A percentile compares a stretch with the other conserved stretches of the same genome.
phyloP scores from a whole-genome alignment of 2,329 filamentous ascomycete genomes.

The Drechslerella dactyloides region DNA sequence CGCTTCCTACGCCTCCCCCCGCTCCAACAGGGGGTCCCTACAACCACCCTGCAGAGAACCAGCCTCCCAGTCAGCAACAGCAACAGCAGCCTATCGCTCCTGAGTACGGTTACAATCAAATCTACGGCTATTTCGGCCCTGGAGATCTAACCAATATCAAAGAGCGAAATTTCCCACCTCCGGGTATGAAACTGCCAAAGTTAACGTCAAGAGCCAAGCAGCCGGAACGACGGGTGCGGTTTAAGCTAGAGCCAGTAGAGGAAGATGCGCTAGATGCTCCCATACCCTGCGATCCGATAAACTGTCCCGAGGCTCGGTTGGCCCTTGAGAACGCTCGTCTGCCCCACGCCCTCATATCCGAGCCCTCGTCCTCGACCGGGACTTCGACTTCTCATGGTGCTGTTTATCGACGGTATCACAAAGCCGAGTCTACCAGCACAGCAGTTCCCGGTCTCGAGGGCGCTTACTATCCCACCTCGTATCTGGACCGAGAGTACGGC shows the following conservation, averaged over 20 bases:
- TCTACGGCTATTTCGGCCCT: slow-evolving; percentile 27
- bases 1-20: not conserved
- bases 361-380: not conserved
- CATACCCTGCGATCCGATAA: slow-evolving; percentile 43
- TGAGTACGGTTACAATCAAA: slow-evolving; percentile 8
- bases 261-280: slow-evolving; percentile 28
- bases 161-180: slow-evolving; percentile 16
- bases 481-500: not conserved
- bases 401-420: slow-evolving; percentile 7
- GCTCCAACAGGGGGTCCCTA: slow-evolving; percentile 5
- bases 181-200: slow-evolving; percentile 17
- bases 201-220: slow-evolving; percentile 19
- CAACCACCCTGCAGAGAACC: not conserved
- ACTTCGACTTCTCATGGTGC: not conserved
- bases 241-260: slow-evolving; percentile 29
- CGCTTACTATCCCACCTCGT: not conserved
- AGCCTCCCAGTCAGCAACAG: slow-evolving; percentile 3
- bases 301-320: slow-evolving; percentile 27
- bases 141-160: slow-evolving; percentile 37
- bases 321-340: slow-evolving; percentile 39
- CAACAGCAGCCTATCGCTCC: not conserved
- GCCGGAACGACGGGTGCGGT: slow-evolving; percentile 20
- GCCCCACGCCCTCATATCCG: slow-evolving; percentile 13
- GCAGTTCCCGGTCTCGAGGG: not conserved
- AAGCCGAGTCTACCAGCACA: not conserved